Evolutionary conservation across 805 yeast species (phyloP), one percentile per base, ranked within the genome.

Genomic region (Cyberlindnera meyerae): DNA sequence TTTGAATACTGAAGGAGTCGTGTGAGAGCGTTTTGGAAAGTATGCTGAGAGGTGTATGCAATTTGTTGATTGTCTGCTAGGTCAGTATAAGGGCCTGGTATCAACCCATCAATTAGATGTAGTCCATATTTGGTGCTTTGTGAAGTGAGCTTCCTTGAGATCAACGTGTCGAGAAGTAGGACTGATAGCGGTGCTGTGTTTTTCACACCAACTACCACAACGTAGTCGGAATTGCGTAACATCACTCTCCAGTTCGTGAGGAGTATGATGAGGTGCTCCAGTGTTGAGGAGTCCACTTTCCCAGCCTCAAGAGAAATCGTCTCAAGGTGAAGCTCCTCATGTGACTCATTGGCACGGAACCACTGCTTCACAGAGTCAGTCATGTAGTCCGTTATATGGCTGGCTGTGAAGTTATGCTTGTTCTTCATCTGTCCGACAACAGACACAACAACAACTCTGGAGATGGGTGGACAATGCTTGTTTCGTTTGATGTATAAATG

Each of bases 181-280:
- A 72, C 61, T 1, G 74, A 58, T 13, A 76, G 67, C 2, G 77
- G 78, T 28, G 72, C 68, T 1, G 79, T 73, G 44, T 73, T 75
- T 13, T 76, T 73, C 40, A 70, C 73, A 0, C 79, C 68, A 1
- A 69, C 68, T 24, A 75, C 57, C 34, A 71, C 67, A 4, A 77
- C 61, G 24, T 65, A 63, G 42, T 74, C 75, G 2, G 75, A 72
- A 12, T 62, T 65, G 31, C 66, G 62, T 29, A 76, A 62, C 27
- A 66, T 63, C 11, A 64, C 56, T 31, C 65, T 54, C 80, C 81
- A 76, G 45, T 71, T 70, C 16, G 54, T 57, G 30, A 77, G 51
- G 13, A 76, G 58, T 60, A 41, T 65, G 45, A 33, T 68, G 63
- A 53, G 63, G 61, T 60, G 73, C 59, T 58, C 70, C 60, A 47